Conservation (phyloP, 768 basidiomycete genomes). For the Rhizopogon rudus region DNA sequence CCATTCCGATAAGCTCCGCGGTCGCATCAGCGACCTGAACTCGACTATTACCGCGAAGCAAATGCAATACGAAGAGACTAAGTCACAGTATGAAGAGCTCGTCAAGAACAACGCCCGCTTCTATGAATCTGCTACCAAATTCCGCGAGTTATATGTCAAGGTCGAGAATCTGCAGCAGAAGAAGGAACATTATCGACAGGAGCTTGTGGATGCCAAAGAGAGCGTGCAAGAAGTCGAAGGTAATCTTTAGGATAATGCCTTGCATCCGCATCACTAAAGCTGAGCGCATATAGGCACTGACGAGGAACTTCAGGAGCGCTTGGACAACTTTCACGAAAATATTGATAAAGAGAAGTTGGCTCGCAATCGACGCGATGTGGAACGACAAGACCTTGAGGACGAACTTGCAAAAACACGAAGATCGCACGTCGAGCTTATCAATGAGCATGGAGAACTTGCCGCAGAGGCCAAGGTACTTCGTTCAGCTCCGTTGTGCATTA, state of each 20-base stretch:
- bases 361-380: conserved; percentile 41
- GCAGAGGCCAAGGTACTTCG: conserved; percentile 68
- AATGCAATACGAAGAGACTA: conserved; percentile 66
- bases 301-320: conserved; percentile 57
- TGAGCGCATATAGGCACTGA: conserved; percentile 50
- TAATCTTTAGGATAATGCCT: conserved; percentile 12
- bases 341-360: conserved; percentile 47
- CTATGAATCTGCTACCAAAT: conserved; percentile 78
- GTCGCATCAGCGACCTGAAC: conserved; percentile 57
- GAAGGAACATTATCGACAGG: conserved; percentile 54
- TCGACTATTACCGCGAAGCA: conserved; percentile 64
- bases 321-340: conserved; percentile 57
- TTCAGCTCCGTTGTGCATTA: background rate
- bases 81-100: conserved; percentile 57
- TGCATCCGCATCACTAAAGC: background rate
- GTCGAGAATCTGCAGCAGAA: conserved; percentile 59
- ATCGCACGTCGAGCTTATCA: conserved; percentile 51
- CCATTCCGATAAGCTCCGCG: conserved; percentile 79
- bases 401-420: conserved; percentile 45
- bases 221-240: conserved; percentile 67
- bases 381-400: conserved; percentile 58
- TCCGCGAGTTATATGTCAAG: conserved; percentile 77
- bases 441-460: conserved; percentile 59
- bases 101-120: conserved; percentile 72
- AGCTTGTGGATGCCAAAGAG: conserved; percentile 57